These are phyloP conservation scores for Monosporozyma servazzii DNA, from an alignment of 805 yeast species.

Conservation along the genomic window DNA sequence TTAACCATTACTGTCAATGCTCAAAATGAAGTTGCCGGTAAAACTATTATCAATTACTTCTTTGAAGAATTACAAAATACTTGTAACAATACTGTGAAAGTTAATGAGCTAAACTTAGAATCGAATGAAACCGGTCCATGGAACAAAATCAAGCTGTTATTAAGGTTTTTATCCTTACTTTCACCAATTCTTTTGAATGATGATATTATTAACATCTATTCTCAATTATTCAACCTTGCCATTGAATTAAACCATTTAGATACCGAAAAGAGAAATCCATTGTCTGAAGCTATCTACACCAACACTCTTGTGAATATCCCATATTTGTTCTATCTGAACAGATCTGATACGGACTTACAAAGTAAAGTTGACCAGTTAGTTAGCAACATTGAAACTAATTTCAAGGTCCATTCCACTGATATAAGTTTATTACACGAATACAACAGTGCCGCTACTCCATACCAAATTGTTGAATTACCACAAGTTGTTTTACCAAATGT, in stretches of 20 bases:
- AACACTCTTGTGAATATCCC: constrained; percentile 58
- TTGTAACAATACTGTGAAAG: constrained; percentile 31
- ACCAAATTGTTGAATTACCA: constrained; percentile 41
- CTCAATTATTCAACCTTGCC: constrained; percentile 45
- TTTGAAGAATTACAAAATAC: constrained; percentile 54
- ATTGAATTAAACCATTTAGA: constrained; percentile 42
- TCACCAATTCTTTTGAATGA: constrained; percentile 51
- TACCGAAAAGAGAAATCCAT: constrained; percentile 38
- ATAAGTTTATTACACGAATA: constrained; percentile 21
- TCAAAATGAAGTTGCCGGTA: constrained; percentile 55
- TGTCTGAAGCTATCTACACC: constrained; percentile 62
- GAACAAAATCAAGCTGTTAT: constrained; percentile 58
- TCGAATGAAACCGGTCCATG: constrained; percentile 47
- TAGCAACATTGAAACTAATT: constrained; percentile 33
- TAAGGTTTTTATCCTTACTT: constrained; percentile 62
- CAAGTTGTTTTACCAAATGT: constrained; percentile 46
- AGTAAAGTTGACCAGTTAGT: constrained; percentile 37
- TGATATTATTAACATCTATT: constrained; percentile 40
- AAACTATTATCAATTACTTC: constrained; percentile 57
- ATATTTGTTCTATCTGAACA: constrained; percentile 43
- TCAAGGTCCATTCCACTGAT: constrained; percentile 14
- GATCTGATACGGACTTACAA: constrained; percentile 21
- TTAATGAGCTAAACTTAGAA: constrained; percentile 18
- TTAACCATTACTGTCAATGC: constrained; percentile 59
- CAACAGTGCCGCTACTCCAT: constrained; percentile 33